Percentiles rank a stretch among this genome's conserved stretches.
These are phyloP conservation scores for Hanseniaspora taiwanica DNA, from an alignment of 805 yeast genomes.

Conservation along the genomic window DNA sequence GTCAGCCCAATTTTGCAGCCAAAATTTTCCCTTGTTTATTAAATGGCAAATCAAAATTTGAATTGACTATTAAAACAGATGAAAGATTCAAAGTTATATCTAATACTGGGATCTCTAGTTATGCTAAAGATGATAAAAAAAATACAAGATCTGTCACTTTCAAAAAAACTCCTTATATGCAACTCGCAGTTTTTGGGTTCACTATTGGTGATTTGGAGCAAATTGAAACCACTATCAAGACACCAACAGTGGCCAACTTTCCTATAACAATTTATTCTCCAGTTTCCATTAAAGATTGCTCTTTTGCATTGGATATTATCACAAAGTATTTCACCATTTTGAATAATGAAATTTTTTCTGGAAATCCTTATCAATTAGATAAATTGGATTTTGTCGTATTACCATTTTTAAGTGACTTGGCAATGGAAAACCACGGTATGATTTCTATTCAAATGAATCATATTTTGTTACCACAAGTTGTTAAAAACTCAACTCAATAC, in stretches of 20 bases:
- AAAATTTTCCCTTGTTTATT: slow-evolving; percentile 52
- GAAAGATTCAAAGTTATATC: slow-evolving; percentile 37
- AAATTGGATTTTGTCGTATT: slow-evolving; percentile 57
- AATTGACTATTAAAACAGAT: slow-evolving; percentile 34
- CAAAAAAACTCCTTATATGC: slow-evolving; percentile 42
- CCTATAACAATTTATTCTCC: slow-evolving; percentile 47
- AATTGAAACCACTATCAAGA: slow-evolving; percentile 25
- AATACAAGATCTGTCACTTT: slow-evolving; percentile 29
- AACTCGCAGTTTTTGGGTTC: slow-evolving; percentile 55
- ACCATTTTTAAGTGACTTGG: slow-evolving; percentile 64
- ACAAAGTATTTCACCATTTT: slow-evolving; percentile 35
- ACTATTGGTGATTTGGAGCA: slow-evolving; percentile 54
- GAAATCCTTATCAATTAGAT: slow-evolving; percentile 37
- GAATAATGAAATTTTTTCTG: slow-evolving; percentile 14
- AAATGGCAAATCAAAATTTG: slow-evolving; percentile 36
- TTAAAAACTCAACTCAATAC: slow-evolving; percentile 12
- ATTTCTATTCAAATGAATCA: slow-evolving; percentile 46
- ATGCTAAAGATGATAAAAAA: neutral
- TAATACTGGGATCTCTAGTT: slow-evolving; percentile 33
- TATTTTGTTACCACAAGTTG: slow-evolving; percentile 23
- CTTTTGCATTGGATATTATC: slow-evolving; percentile 37
- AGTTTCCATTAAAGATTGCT: slow-evolving; percentile 31
- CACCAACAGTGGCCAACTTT: slow-evolving; percentile 9
- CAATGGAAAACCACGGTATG: slow-evolving; percentile 71
- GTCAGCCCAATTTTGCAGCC: slow-evolving; percentile 56